Evolutionary conservation across 164 flowering plant genomes (phyloP).

Genomic region (Euptelea pleiosperma): DNA sequence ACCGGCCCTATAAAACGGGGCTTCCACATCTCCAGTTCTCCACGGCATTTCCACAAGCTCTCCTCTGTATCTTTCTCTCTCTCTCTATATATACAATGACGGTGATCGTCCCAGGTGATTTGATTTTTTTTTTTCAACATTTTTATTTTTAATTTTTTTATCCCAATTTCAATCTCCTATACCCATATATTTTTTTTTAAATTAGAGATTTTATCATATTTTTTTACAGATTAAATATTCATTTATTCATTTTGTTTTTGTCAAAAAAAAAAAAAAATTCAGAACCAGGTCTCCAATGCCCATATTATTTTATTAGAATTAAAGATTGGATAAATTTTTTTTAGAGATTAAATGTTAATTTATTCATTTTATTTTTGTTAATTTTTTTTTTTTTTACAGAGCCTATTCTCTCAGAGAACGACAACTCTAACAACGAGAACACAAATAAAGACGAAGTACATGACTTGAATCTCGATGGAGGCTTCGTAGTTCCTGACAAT

Average conservation of each 20-base stretch:
- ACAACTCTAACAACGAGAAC: neutral
- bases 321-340: neutral
- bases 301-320: too few relatives aligned
- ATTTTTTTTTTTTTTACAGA: conserved; percentile 11
- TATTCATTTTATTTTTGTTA: neutral
- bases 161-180: neutral
- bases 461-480: conserved; percentile 20
- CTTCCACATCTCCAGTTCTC: neutral
- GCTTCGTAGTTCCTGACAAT: conserved; percentile 26
- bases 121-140: neutral
- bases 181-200: too few relatives aligned
- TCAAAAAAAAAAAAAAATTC: too few relatives aligned
- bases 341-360: neutral
- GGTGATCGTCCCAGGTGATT: conserved; percentile 20
- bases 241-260: too few relatives aligned
- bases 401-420: conserved; percentile 7
- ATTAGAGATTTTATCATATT: too few relatives aligned
- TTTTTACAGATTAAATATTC: too few relatives aligned
- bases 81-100: conserved; percentile 12
- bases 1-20: conserved; percentile 3
- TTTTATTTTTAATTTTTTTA: neutral
- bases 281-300: too few relatives aligned
- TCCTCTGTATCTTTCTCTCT: neutral
- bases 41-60: neutral
- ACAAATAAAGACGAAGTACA: neutral